Conservation (phyloP, 2,329 filamentous ascomycete species). For the Coniella lustricola region DNA sequence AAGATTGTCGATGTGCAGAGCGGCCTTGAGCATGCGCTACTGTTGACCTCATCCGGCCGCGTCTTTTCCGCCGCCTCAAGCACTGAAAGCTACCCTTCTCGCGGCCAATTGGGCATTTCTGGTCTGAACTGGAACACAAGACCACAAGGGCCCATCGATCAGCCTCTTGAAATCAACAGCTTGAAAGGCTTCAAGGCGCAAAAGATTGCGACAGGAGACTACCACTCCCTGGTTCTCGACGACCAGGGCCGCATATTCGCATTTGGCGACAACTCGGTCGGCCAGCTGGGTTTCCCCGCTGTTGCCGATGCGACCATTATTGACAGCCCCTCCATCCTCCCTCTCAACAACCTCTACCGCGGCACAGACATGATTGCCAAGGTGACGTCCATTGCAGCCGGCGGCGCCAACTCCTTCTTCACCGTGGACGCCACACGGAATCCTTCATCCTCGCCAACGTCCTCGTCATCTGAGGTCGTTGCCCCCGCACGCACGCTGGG, state of each 20-base stretch:
- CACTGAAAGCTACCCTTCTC: slow-evolving; percentile 67
- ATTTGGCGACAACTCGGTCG: slow-evolving; percentile 85
- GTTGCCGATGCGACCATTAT: slow-evolving; percentile 53
- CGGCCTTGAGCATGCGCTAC: slow-evolving; percentile 77
- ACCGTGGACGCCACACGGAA: slow-evolving; percentile 68
- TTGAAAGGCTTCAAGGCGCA: slow-evolving; percentile 64
- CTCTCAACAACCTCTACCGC: slow-evolving; percentile 65
- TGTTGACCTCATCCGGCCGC: slow-evolving; percentile 78
- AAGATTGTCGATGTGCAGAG: slow-evolving; percentile 66
- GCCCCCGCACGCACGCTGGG: slow-evolving; percentile 37
- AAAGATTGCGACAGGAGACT: slow-evolving; percentile 76
- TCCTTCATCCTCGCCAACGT: slow-evolving; percentile 29
- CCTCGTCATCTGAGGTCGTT: slow-evolving; percentile 30
- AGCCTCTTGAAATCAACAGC: slow-evolving; percentile 69
- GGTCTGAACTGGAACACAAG: slow-evolving; percentile 74
- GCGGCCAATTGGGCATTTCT: slow-evolving; percentile 81
- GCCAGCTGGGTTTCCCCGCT: slow-evolving; percentile 82
- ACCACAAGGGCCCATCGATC: slow-evolving; percentile 70
- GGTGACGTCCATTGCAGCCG: slow-evolving; percentile 75
- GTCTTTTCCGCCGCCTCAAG: slow-evolving; percentile 85
- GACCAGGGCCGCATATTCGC: slow-evolving; percentile 70
- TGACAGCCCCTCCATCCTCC: slow-evolving; percentile 64
- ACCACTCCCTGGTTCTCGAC: slow-evolving; percentile 76
- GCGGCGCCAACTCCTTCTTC: slow-evolving; percentile 82
- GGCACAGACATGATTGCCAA: slow-evolving; percentile 55